phyloP scores from a whole-genome alignment of 495 filamentous ascomycete genomes.

The Tirmania nivea region DNA sequence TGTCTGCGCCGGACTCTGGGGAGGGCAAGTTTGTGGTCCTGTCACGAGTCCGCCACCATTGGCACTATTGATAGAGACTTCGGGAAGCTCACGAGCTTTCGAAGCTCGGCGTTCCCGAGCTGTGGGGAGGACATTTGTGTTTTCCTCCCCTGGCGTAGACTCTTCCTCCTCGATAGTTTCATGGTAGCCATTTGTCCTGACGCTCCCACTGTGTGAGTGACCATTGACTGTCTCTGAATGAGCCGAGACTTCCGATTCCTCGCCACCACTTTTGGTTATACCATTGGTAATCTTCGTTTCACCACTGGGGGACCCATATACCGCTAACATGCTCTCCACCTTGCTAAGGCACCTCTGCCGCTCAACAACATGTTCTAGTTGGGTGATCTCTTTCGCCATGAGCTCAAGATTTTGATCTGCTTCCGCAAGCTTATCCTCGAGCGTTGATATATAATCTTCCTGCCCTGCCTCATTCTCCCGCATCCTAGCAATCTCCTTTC shows the following conservation, averaged over 20 bases:
- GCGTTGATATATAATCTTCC: constrained; percentile 91
- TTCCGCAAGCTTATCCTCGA: constrained; percentile 90
- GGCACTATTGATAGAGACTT: neutral
- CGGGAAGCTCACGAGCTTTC: neutral
- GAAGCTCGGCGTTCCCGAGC: constrained; percentile 7
- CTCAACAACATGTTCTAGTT: constrained; percentile 84
- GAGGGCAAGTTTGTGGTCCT: constrained; percentile 23
- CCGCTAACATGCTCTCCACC: constrained; percentile 74
- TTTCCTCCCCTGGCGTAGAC: neutral
- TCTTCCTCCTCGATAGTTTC: constrained; percentile 4
- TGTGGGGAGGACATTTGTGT: neutral
- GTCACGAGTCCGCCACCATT: neutral
- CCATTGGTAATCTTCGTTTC: constrained; percentile 8
- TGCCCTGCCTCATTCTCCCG: constrained; percentile 72
- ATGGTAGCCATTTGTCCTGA: constrained; percentile 11
- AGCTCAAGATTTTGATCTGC: constrained; percentile 87
- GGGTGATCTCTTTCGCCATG: constrained; percentile 89
- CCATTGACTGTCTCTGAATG: neutral
- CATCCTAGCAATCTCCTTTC: constrained; percentile 73
- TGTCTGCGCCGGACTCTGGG: constrained; percentile 54
- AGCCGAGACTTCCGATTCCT: constrained; percentile 13
- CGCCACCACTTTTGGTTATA: constrained; percentile 20
- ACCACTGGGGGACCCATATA: constrained; percentile 56
- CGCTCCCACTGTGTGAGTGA: constrained; percentile 2
- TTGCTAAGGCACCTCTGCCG: constrained; percentile 88